Percentiles rank a stretch among this genome's conserved stretches.
Conservation (phyloP, 768 basidiomycete species). For the Mycena sanguinolenta region DNA sequence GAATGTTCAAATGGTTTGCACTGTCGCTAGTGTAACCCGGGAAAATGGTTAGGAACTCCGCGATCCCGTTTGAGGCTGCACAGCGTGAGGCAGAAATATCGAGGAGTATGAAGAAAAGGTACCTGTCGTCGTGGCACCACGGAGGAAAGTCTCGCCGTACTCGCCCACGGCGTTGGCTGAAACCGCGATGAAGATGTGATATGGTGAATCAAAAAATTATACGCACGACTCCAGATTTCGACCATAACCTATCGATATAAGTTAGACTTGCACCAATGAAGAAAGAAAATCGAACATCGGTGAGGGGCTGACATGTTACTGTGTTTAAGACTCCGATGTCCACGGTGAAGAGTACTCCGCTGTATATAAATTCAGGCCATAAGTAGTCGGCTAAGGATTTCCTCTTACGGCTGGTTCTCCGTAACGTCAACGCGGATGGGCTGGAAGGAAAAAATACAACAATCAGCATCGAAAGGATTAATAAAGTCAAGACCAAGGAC, state of each 20-base stretch:
- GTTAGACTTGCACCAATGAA: not conserved
- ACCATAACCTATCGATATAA: conserved; percentile 45
- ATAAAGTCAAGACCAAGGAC: conserved; percentile 2
- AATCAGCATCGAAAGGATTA: not conserved
- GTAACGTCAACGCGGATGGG: conserved; percentile 44
- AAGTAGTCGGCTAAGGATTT: not conserved
- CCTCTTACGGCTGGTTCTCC: conserved; percentile 45
- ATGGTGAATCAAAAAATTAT: not conserved
- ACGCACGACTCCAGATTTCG: conserved; percentile 51
- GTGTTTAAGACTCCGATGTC: conserved; percentile 55
- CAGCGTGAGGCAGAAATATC: not conserved
- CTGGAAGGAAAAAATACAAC: conserved; percentile 24
- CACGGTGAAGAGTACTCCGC: conserved; percentile 52
- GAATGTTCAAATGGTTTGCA: conserved; percentile 54
- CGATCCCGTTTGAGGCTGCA: conserved; percentile 49
- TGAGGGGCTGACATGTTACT: conserved; percentile 53
- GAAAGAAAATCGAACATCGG: conserved; percentile 36
- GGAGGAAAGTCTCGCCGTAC: conserved; percentile 50
- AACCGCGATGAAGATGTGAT: not conserved
- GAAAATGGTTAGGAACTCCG: conserved; percentile 54
- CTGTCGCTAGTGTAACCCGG: conserved; percentile 51
- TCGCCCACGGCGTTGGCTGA: conserved; percentile 52
- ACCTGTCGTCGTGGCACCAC: conserved; percentile 51
- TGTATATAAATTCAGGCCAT: conserved; percentile 24
- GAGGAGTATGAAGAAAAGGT: not conserved